Evolutionary conservation across 352 stramenopile genomes (phyloP), one percentile per base, ranked within the genome.

Genomic region (Globisporangium splendens): DNA sequence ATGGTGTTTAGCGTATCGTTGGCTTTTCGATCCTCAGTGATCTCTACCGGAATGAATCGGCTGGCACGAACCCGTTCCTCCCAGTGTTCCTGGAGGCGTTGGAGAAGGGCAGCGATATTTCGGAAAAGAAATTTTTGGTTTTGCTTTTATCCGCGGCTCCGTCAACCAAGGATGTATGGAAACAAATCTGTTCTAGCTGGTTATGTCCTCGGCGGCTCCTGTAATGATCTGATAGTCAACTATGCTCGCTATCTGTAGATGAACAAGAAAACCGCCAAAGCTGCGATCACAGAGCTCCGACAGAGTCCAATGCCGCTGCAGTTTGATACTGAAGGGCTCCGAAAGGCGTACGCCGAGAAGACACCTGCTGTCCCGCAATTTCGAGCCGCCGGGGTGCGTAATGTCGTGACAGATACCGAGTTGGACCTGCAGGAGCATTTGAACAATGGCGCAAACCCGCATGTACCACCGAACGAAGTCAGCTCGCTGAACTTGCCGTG

Each of bases 11-110:
- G 86, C 84, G 89, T 24, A 70, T 96, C 43, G 83, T 96, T 42
- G 83, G 83, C 54, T 95, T 96, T 60, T 92, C 78, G 38, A 86
- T 96, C 52, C 65, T 96, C 55, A 83, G 69, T 53, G 84, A 95
- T 51, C 57, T 96, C 57, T 96, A 96, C 59, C 82, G 78, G 8
- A 91, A 83, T 58, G 84, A 96, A 59, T 68, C 77, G 13, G 69
- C 72, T 1, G 64, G 74, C 57, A 91, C 77, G 51, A 96, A 96
- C 55, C 89, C 87, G 35, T 96, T 96, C 67, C 59, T 96, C 31
- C 87, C 87, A 4, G 83, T 95, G 20, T 92, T 96, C 56, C 61
- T 96, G 20, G 84, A 94, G 46, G 78, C 84, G 8, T 56, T 96
- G 42, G 87, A 96, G 56, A 86, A 82, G 49, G 72, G 70, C 51